phyloP scores from a whole-genome alignment of 768 basidiomycete genomes.

The Lentinula detonsa region DNA sequence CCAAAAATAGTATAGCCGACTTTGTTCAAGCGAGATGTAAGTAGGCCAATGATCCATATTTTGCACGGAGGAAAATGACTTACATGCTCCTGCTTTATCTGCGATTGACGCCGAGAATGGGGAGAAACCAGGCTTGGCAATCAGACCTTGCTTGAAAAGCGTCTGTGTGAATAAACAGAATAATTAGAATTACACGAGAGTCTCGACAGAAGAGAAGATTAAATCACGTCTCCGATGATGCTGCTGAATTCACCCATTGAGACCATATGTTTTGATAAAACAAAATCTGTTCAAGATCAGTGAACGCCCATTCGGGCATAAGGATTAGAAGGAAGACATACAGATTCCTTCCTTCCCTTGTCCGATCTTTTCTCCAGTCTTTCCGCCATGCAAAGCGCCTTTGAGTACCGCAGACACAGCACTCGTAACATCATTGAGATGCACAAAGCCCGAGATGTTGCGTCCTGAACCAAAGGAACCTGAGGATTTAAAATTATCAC shows the following conservation, averaged over 20 bases:
- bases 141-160: background rate
- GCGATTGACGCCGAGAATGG: background rate
- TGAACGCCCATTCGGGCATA: background rate
- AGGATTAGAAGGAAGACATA: conserved; percentile 12
- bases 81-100: background rate
- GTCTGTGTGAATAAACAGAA: background rate
- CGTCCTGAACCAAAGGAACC: conserved; percentile 33
- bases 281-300: background rate
- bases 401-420: conserved; percentile 29
- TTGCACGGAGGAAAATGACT: background rate
- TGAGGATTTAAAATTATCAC: background rate
- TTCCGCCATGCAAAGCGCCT: conserved; percentile 29
- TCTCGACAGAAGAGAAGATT: background rate
- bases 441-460: conserved; percentile 30
- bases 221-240: conserved; percentile 1
- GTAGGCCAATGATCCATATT: background rate
- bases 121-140: background rate
- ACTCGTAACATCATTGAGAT: conserved; percentile 33
- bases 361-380: conserved; percentile 31
- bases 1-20: background rate
- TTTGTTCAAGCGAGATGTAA: background rate
- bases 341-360: conserved; percentile 36
- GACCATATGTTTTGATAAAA: conserved; percentile 2
- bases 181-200: background rate
- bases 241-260: background rate